Conservation (phyloP, 2,329 filamentous ascomycete species). For the Penicillium sp. region DNA sequence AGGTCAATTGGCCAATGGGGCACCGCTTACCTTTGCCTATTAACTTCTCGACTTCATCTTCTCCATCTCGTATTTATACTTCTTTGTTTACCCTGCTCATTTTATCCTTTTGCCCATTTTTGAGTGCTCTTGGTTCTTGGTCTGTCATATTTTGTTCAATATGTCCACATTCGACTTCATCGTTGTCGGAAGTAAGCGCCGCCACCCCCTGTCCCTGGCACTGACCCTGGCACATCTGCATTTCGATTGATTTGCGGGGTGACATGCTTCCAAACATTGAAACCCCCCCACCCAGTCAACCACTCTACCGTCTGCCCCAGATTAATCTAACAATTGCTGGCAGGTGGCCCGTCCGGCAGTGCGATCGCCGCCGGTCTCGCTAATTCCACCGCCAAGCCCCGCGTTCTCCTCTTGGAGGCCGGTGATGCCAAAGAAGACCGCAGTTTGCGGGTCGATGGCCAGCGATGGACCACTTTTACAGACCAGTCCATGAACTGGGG, state of each 20-base stretch:
- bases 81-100: not conserved
- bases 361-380: slow-evolving; percentile 57
- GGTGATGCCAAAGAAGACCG: slow-evolving; percentile 53
- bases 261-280: not conserved
- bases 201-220: not conserved
- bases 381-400: slow-evolving; percentile 48
- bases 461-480: slow-evolving; percentile 55
- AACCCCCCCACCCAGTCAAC: not conserved
- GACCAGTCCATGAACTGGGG: slow-evolving; percentile 55
- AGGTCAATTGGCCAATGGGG: not conserved
- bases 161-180: slow-evolving; percentile 22
- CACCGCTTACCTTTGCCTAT: not conserved
- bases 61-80: slow-evolving; percentile 1
- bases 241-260: not conserved
- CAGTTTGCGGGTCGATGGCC: slow-evolving; percentile 50
- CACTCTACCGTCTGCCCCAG: not conserved
- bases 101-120: not conserved
- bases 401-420: slow-evolving; percentile 62
- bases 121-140: not conserved
- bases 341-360: slow-evolving; percentile 57
- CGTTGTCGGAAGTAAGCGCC: slow-evolving; percentile 19
- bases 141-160: not conserved
- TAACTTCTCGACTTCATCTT: not conserved
- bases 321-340: not conserved
- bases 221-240: not conserved